Evolutionary conservation across 441 rosid genomes (phyloP).

Genomic region (Hura crepitans): DNA sequence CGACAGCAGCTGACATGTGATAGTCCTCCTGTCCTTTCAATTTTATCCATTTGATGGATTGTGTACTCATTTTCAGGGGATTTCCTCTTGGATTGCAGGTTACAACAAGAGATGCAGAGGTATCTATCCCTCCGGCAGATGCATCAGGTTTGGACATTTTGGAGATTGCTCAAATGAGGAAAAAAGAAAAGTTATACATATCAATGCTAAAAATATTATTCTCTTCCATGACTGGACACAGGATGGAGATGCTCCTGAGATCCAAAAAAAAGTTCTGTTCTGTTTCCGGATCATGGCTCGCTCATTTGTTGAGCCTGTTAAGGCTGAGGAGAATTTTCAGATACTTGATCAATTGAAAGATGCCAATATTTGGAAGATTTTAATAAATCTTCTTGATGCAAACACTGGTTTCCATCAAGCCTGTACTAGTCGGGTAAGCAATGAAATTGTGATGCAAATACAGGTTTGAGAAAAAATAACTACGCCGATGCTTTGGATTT

Average conservation of each 20-base stretch:
- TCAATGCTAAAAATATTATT: constrained; percentile 17
- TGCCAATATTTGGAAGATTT: constrained; percentile 87
- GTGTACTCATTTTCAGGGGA: constrained; percentile 36
- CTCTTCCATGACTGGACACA: constrained; percentile 40
- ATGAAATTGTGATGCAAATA: constrained; percentile 16
- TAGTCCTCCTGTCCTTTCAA: constrained; percentile 16
- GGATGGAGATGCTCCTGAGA: constrained; percentile 78
- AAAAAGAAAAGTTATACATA: constrained; percentile 21
- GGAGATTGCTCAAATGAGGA: constrained; percentile 20
- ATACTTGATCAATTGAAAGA: constrained; percentile 94
- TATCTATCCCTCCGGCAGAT: constrained; percentile 77
- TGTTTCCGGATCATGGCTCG: constrained; percentile 93
- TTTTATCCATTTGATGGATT: constrained; percentile 33
- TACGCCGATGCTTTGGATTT: neutral
- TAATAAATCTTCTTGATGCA: constrained; percentile 69
- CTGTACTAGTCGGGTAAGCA: constrained; percentile 64
- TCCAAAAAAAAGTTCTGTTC: constrained; percentile 68
- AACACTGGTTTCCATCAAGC: constrained; percentile 64
- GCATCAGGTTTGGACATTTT: constrained; percentile 60
- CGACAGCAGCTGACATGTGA: constrained; percentile 22
- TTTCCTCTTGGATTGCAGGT: constrained; percentile 66
- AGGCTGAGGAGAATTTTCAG: constrained; percentile 87
- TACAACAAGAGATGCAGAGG: constrained; percentile 97
- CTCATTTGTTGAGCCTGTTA: constrained; percentile 70
- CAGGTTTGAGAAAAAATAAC: constrained; percentile 9